Evolutionary conservation across 2,329 filamentous ascomycete species (phyloP), one percentile per base, ranked within the genome.

Genomic region (Pseudogymnoascus sp.): DNA sequence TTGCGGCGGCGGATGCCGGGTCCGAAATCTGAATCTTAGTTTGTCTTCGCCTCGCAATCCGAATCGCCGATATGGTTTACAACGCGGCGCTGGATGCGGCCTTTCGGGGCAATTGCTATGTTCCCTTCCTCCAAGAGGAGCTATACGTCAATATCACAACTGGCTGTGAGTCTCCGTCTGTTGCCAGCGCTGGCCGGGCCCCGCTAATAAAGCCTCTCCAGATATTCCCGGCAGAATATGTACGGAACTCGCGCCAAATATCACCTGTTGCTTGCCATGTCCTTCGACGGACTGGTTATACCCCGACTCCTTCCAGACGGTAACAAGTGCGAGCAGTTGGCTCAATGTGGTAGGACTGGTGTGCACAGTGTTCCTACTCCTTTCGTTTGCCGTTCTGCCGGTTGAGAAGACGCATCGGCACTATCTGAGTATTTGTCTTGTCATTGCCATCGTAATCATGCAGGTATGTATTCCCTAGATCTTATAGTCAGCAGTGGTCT

Each of bases 341-440:
- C 80, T 97, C 64, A 92, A 90, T 67, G 86, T 96, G 14, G 85
- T 82, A 8, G 86, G 91, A 63, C 82, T 92, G 45, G 77, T 88
- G 60, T 86, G 89, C 70, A 89, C 90, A 66, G 72, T 86, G 14
- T 93, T 95, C 72, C 79, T 98, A 64, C 79, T 98, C 14, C 62
- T 90, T 5, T 96, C 92, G 5, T 98, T 92, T 81, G 79, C 85
- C 3, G 81, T 89, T 13, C 80, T 99, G 21, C 93, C 95, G 0
- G 85, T 91, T 23, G 92, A 96, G 71, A 93, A 91, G 79, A 97
- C 95, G 6, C 86, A 92, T 72, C 87, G 93, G 62, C 95, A 99
- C 75, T 98, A 98, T 73, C 80, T 99, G 39, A 97, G 90, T 73
- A 89, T 97, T 68, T 95, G 92, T 74, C 80, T 98, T 62, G 89